Base-by-base conservation (phyloP, 305 asterid genomes). In the Ruellia speciosa region DNA sequence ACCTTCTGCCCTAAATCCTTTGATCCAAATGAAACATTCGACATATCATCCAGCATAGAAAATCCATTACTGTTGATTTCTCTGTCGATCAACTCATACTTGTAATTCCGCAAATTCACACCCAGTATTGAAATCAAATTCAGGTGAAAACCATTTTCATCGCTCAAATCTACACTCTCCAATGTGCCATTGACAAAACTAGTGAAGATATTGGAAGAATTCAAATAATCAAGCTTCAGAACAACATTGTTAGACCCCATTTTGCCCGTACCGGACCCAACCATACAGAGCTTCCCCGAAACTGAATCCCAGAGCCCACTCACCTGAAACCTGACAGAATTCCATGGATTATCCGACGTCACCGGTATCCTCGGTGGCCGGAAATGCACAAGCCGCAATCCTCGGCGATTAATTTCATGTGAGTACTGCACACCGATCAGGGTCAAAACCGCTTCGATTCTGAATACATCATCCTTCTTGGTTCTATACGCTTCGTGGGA, bases 281-380 rank as follows among this genome's bases (percentile, higher is more conserved):
- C 75, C 96, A 87, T 81, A 67, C 97, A 90, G 16, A 87, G 80
- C 71, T 80, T 85, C 67, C 97, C 95, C 6, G 88, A 73, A 33
- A 59, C 33, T 56, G 87, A 85, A 71, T 84, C 81, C 97, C 96
- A 90, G 62, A 78, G 80, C 45, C 97, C 97, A 17, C 61, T 68
- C 58, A 90, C 33, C 11, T 66, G 51, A 56, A 79, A 79, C 52
- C 28, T 71, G 49, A 53, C 20, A 9, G 65, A 56, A 60, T 58
- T 64, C 63, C 40, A 55, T 16, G 70, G 7, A 35, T 15, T 68
- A 66, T 66, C 68, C 15, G 68, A 63, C 16, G 68, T 50, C 70
- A 73, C 67, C 48, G 96, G 88, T 49, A 85, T 67, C 78, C 77
- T 74, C 14, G 94, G 95, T 0, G 92, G 81, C 40, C 95, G 86